Conservation (phyloP, 1,284 basidiomycete species). For the Marasmius sp. region DNA sequence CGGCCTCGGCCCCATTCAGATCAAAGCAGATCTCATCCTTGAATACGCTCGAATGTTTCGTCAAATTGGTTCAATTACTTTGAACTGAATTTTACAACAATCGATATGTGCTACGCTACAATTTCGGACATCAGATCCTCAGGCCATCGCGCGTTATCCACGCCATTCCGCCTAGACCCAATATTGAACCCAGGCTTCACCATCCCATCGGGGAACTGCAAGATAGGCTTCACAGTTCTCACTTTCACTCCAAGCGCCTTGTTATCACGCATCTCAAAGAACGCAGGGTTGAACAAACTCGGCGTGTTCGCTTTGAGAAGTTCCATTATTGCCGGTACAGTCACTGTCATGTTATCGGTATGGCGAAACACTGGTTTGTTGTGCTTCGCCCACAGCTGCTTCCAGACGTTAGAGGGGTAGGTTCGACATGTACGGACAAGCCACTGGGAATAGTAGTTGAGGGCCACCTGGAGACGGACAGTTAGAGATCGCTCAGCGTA, state of each 20-base stretch:
- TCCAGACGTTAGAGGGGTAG: constrained; percentile 16
- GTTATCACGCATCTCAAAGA: constrained; percentile 20
- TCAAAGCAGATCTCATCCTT: no score
- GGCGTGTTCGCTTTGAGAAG: constrained; percentile 14
- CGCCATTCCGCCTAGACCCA: constrained; percentile 21
- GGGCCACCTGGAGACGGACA: background rate
- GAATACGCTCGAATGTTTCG: no score
- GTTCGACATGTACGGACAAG: constrained; percentile 1
- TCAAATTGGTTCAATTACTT: no score
- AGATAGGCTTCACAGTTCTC: constrained; percentile 18
- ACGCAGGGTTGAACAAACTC: constrained; percentile 16
- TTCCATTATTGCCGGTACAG: constrained; percentile 11
- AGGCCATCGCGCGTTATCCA: constrained; percentile 4
- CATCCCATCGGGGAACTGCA: constrained; percentile 17
- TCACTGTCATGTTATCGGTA: constrained; percentile 17
- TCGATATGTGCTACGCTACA: no score
- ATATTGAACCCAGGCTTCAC: constrained; percentile 20
- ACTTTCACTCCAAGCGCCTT: constrained; percentile 16
- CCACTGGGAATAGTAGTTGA: constrained; percentile 10
- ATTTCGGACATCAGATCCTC: background rate
- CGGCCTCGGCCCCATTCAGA: no score
- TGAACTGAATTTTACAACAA: no score
- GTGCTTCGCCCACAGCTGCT: constrained; percentile 17
- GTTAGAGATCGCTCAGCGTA: background rate
- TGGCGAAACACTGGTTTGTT: constrained; percentile 12